These are phyloP conservation scores for Moesziomyces aphidis DNA, from an alignment of 1,284 basidiomycete genomes.

Conservation along the genomic window DNA sequence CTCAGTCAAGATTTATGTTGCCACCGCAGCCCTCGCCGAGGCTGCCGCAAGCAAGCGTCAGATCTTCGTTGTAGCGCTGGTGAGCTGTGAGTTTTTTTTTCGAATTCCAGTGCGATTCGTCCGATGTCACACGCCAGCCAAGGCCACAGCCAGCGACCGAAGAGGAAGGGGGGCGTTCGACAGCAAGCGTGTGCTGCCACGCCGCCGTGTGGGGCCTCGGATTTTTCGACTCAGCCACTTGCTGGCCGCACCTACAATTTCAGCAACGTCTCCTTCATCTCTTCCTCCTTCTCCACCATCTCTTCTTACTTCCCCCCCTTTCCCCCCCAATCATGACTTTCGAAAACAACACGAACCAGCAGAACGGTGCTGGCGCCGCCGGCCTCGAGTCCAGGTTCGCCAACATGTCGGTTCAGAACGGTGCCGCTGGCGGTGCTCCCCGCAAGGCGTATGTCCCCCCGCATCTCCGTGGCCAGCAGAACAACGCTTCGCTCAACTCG, in stretches of 20 bases:
- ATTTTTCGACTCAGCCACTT: conserved; percentile 21
- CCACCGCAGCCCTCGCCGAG: background rate
- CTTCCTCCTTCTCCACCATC: conserved; percentile 20
- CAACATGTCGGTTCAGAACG: conserved; percentile 57
- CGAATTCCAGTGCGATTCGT: too few relatives aligned
- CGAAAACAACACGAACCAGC: conserved; percentile 58
- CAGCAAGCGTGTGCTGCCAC: too few relatives aligned
- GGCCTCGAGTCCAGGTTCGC: conserved; percentile 83
- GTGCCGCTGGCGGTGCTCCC: conserved; percentile 68
- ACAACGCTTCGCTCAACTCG: conserved; percentile 62
- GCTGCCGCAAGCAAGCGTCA: too few relatives aligned
- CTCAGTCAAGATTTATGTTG: background rate
- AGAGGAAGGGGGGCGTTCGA: too few relatives aligned
- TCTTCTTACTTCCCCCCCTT: background rate
- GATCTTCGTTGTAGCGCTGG: too few relatives aligned
- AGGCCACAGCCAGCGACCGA: too few relatives aligned
- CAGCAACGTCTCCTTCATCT: background rate
- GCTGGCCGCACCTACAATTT: conserved; percentile 2
- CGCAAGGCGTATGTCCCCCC: conserved; percentile 93
- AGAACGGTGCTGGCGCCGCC: conserved; percentile 70
- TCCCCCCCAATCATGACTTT: conserved; percentile 52
- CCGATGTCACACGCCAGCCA: too few relatives aligned
- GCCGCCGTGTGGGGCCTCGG: conserved; percentile 2
- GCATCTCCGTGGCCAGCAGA: conserved; percentile 77
- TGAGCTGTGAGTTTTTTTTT: too few relatives aligned